These are phyloP conservation scores for Picea glauca DNA, from an alignment of 75 land plant genomes.

Conservation along the genomic window DNA sequence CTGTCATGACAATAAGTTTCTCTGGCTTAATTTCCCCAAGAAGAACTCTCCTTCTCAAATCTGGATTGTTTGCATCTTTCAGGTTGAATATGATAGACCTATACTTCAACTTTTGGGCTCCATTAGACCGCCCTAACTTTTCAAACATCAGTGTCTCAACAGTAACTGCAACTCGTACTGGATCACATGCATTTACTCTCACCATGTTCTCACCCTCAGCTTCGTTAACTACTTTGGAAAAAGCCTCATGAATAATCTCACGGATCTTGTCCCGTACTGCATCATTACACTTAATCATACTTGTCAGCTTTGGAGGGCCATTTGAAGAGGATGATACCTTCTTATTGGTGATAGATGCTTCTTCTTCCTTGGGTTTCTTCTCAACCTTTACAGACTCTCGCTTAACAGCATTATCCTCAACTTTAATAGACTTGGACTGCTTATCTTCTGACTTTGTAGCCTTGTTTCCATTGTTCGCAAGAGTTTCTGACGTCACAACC, in stretches of 20 bases:
- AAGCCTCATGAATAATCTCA: constrained; percentile 63
- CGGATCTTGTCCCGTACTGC: constrained; percentile 60
- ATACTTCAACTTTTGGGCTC: constrained; percentile 67
- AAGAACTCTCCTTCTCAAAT: constrained; percentile 74
- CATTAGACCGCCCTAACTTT: too few species aligned
- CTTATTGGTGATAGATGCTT: too few species aligned
- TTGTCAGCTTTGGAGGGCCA: too few species aligned
- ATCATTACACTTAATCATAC: too few species aligned
- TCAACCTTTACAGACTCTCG: too few species aligned
- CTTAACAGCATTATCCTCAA: too few species aligned
- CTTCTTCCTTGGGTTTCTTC: too few species aligned
- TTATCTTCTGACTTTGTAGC: constrained; percentile 6
- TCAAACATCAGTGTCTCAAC: constrained; percentile 76
- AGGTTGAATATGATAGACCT: constrained; percentile 89
- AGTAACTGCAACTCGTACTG: constrained; percentile 65
- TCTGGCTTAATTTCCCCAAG: constrained; percentile 72
- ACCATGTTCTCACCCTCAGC: constrained; percentile 24
- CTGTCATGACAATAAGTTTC: constrained; percentile 42
- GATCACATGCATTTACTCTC: constrained; percentile 53
- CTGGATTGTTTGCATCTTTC: constrained; percentile 81
- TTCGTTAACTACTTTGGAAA: constrained; percentile 52
- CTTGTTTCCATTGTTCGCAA: constrained; percentile 24
- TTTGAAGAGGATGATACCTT: too few species aligned
- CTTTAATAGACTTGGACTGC: too few species aligned
- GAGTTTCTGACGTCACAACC: constrained; percentile 58